phyloP scores from a whole-genome alignment of 495 filamentous ascomycete genomes.

The Neurospora sp. region DNA sequence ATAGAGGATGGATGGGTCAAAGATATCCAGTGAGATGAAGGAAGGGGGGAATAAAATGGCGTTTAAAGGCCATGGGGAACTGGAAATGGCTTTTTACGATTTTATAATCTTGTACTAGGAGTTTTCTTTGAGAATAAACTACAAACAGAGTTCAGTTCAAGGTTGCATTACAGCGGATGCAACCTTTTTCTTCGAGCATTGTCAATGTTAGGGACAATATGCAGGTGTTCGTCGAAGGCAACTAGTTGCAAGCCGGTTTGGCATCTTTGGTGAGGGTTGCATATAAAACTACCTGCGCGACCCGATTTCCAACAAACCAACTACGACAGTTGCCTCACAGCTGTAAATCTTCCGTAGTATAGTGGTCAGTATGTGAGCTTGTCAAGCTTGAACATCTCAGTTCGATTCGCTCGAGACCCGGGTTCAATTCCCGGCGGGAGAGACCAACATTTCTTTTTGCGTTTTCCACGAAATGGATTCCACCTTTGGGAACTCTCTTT shows the following conservation, averaged over 20 bases:
- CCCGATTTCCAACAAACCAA: background rate
- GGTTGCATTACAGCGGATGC: background rate
- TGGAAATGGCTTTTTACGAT: background rate
- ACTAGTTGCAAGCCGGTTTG: too few species aligned
- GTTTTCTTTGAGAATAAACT: too few species aligned
- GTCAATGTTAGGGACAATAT: background rate
- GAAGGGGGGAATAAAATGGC: background rate
- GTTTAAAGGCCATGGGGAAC: background rate
- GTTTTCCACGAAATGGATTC: too few species aligned
- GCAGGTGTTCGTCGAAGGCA: too few species aligned
- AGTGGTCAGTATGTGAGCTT: background rate
- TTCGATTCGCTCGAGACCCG: background rate
- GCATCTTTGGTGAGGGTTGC: too few species aligned
- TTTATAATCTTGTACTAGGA: background rate
- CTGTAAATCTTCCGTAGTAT: background rate
- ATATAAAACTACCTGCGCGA: background rate
- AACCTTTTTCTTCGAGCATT: background rate
- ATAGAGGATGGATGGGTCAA: background rate
- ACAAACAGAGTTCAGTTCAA: background rate
- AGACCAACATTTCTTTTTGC: background rate
- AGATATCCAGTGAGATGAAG: background rate
- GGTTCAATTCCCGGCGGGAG: conserved; percentile 9
- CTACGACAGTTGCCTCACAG: background rate
- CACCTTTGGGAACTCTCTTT: too few species aligned
- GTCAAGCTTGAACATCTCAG: background rate